Evolutionary conservation across 768 basidiomycete species (phyloP), one percentile per base, ranked within the genome.

Genomic region (Phaffia australis): DNA sequence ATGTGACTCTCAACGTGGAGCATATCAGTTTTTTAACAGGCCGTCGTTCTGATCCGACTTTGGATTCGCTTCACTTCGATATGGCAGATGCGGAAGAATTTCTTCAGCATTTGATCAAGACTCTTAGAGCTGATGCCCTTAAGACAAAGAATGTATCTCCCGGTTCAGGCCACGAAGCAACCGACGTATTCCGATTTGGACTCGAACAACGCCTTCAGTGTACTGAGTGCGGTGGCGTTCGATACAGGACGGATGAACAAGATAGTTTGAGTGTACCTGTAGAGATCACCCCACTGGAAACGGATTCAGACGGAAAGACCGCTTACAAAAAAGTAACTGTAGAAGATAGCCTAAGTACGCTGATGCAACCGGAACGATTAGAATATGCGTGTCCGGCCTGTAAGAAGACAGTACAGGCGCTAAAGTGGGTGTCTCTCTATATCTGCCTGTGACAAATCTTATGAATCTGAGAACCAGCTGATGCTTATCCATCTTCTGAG

Each of bases 191-290:
- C 72, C 79, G 81, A 6, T 97, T 89, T 71, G 88, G 84, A 1
- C 80, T 87, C 72, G 90, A 97, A 75, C 93, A 97, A 74, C 80
- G 87, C 9, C 77, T 99, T 64, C 84, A 94, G 74, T 99, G 95
- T 74, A 75, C 74, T 0, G 79, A 83, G 0, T 99, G 95, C 76
- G 78, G 79, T 57, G 83, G 84, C 23, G 94, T 97, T 19, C 79
- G 92, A 69, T 94, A 97, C 74, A 81, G 86, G 49, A 81, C 84
- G 0, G 92, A 97, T 68, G 77, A 76, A 2, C 81, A 80, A 69
- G 94, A 97, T 70, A 80, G 84, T 4, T 79, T 90, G n/a, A 87
- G 88, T 72, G 79, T 97, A 0, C 81, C 85, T 1, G 86, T 98
- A 0, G 87, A 89, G 0, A 87, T 85, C 0, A 74, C 76, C 3